These are phyloP conservation scores for Kwoniella pini DNA, from an alignment of 768 basidiomycete species.

Conservation along the genomic window DNA sequence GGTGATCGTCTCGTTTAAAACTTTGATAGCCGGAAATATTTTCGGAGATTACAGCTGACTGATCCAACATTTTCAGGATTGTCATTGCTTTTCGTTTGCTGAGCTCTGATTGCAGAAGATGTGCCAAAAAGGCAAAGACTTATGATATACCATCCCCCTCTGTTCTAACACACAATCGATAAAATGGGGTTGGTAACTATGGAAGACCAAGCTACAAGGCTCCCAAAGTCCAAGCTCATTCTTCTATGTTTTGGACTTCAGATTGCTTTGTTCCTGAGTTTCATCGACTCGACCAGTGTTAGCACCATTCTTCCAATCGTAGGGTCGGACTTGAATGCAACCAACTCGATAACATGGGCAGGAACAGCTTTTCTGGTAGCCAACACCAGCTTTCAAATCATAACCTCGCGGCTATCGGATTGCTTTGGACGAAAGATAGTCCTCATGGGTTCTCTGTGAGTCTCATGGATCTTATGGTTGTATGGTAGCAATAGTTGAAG, in stretches of 20 bases:
- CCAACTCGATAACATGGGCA: constrained; percentile 44
- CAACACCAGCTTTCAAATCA: constrained; percentile 44
- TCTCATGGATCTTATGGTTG: not conserved
- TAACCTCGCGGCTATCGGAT: constrained; percentile 35
- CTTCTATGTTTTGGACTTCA: constrained; percentile 39
- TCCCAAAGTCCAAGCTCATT: constrained; percentile 22
- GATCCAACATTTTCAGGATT: no score
- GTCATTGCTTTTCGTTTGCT: no score
- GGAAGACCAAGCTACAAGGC: constrained; percentile 14
- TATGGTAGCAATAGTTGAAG: no score
- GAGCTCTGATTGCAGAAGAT: no score
- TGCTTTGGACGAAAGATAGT: constrained; percentile 45
- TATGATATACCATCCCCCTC: no score
- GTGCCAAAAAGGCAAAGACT: no score
- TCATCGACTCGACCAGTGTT: constrained; percentile 43
- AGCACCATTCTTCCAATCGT: constrained; percentile 40
- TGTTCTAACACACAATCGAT: no score
- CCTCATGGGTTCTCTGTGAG: constrained; percentile 34
- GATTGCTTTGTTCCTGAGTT: constrained; percentile 43
- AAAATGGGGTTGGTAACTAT: not conserved
- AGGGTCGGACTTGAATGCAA: constrained; percentile 35
- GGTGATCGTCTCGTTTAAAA: no score
- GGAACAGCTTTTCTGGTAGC: constrained; percentile 49
- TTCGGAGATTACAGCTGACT: no score
- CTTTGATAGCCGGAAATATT: no score